Evolutionary conservation across 306 rosid species (phyloP), one percentile per base, ranked within the genome.

Genomic region (Rosa multiflora): DNA sequence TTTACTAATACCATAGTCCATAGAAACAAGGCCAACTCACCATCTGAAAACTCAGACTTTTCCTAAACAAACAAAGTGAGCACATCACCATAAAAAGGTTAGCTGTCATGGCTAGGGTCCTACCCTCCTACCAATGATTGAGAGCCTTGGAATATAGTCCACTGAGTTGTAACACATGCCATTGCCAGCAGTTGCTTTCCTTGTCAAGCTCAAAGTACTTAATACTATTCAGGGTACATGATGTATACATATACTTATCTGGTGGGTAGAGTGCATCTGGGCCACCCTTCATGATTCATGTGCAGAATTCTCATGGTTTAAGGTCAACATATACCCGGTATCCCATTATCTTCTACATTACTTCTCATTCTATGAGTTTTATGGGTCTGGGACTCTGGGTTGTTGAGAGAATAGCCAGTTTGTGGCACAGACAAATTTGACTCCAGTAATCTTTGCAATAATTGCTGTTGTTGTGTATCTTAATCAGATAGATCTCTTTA

Each of bases 211-310:
- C 70, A 7, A 43, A 20, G 46, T 69, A 10, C 76, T 61, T 35
- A 76, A 39, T 44, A 62, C 74, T 62, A 47, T 48, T 56, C 8
- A 10, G 62, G 70, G 71, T 53, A 43, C 55, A 39, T 78, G 80
- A 44, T 68, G 75, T 84, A 78, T 56, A 75, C 47, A 70, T 75
- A 66, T 70, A 55, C 84, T 70, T 53, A 32, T 79, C 70, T 20
- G 32, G 51, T 35, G 67, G 29, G 14, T 37, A 43, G 70, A 58
- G 63, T 43, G 17, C 10, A 48, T 42, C 26, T 81, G 86, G 83
- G 58, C 87, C 78, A 71, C n/a, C 62, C 43, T 77, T 42, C 61
- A 67, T 47, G 46, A 70, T 40, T 29, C 68, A 32, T 63, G 11
- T 2, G 56, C 55, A 61, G 43, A 75, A 44, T 21, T 75, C 26